Evolutionary conservation across 2,329 filamentous ascomycete genomes (phyloP).

Genomic region (Mycosphaerella arachidis): DNA sequence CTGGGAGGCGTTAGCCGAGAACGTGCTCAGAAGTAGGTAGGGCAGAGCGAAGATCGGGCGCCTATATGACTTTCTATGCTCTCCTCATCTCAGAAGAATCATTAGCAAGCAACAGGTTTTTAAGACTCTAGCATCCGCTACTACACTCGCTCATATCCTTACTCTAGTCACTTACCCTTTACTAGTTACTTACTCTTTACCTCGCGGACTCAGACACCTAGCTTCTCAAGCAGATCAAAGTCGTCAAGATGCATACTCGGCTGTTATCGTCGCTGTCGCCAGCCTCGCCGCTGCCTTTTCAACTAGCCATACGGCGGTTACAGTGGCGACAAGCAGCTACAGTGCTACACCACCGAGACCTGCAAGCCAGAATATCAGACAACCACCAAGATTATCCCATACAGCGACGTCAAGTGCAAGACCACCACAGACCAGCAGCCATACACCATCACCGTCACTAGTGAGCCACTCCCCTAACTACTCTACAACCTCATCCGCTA

Average conservation of each 20-base stretch:
- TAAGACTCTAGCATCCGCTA: neutral
- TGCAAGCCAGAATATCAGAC: neutral
- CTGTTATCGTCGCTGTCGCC: neutral
- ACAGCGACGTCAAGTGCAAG: neutral
- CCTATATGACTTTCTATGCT: neutral
- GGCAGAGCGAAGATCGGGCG: neutral
- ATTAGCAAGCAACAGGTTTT: neutral
- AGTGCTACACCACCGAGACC: neutral
- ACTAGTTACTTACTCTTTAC: too few species aligned
- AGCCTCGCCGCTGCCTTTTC: neutral
- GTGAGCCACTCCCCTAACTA: neutral
- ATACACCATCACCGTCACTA: neutral
- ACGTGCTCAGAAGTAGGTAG: neutral
- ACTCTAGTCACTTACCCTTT: neutral
- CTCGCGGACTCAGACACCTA: neutral
- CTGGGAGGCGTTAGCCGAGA: neutral
- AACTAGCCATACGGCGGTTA: neutral
- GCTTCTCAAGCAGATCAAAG: neutral
- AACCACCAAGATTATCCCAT: neutral
- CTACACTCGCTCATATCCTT: neutral
- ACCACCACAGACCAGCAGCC: neutral
- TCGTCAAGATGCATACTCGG: neutral
- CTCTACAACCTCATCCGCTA: neutral
- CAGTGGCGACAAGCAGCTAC: neutral
- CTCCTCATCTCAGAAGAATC: neutral